These are phyloP conservation scores for Somion occarium DNA, from an alignment of 1,284 basidiomycete genomes.

Conservation along the genomic window DNA sequence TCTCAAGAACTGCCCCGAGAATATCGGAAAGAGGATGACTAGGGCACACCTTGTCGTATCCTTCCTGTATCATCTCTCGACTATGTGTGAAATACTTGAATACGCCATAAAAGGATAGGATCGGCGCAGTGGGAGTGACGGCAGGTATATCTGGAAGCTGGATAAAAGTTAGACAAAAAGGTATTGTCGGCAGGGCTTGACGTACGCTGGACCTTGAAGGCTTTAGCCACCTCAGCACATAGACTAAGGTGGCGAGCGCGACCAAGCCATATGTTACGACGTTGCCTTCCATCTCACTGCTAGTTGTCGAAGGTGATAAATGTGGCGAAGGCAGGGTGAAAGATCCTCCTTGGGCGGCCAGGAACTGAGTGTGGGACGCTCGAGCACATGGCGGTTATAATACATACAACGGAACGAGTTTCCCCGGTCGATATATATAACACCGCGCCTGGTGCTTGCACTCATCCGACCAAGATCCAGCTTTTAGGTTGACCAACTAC, in stretches of 20 bases:
- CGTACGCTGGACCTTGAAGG: neutral
- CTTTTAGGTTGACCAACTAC: no score
- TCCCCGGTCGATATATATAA: no score
- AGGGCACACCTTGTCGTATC: constrained; percentile 2
- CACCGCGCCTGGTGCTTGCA: no score
- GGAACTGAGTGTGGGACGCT: no score
- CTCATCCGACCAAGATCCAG: no score
- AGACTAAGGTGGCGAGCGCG: neutral
- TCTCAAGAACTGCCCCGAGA: neutral
- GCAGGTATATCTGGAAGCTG: constrained; percentile 2
- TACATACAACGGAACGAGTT: no score
- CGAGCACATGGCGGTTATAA: no score
- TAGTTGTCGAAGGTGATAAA: no score
- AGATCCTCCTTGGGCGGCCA: no score
- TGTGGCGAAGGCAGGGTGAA: no score
- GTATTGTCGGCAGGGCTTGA: no score
- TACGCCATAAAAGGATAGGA: neutral
- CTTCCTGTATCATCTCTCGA: constrained; percentile 4
- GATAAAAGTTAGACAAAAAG: neutral
- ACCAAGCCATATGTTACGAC: neutral
- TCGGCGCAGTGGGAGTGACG: neutral
- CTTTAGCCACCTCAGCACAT: neutral
- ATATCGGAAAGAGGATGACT: neutral
- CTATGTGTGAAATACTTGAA: neutral
- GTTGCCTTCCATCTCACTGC: constrained; percentile 10